These are phyloP conservation scores for Chloris gayana DNA, from an alignment of 176 grass and related monocot genomes.

Conservation along the genomic window DNA sequence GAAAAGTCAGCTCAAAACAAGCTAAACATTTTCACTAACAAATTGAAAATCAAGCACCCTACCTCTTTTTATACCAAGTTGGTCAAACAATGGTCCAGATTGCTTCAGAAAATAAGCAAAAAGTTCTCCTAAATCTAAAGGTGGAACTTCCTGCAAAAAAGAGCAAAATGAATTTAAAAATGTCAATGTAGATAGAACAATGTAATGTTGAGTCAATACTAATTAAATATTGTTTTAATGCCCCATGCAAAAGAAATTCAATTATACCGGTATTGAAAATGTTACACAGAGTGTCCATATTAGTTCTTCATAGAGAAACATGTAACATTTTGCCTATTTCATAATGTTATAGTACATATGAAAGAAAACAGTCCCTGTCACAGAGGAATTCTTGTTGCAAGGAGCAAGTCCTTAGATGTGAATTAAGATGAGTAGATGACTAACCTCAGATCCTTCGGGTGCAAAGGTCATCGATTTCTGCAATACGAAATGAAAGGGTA, in stretches of 20 bases:
- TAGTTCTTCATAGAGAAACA: not conserved
- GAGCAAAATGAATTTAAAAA: conserved; percentile 32
- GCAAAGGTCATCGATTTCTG: conserved; percentile 77
- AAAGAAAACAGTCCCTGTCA: not conserved
- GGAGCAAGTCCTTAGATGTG: not conserved
- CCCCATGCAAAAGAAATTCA: not conserved
- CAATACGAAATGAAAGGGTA: conserved; percentile 36
- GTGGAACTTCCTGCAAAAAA: conserved; percentile 69
- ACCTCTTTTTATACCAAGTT: conserved; percentile 95
- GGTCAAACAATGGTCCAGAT: conserved; percentile 86
- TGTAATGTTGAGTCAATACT: conserved; percentile 11
- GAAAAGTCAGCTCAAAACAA: conserved; percentile 21
- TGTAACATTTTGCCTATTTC: not conserved
- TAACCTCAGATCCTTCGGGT: conserved; percentile 65
- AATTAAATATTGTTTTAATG: conserved; percentile 4
- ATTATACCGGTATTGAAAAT: not conserved
- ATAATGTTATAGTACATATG: conserved; percentile 20
- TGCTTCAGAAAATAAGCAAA: conserved; percentile 91
- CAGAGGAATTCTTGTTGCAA: not conserved
- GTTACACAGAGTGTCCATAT: not conserved
- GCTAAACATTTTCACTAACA: conserved; percentile 18
- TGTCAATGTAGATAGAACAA: conserved; percentile 12
- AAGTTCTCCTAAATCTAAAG: conserved; percentile 80
- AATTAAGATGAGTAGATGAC: conserved; percentile 50
- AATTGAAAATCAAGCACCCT: conserved; percentile 30